A percentile compares a stretch with the other conserved stretches of the same genome.
Conservation (phyloP, 2,329 filamentous ascomycete genomes). For the Penicillium sp. region DNA sequence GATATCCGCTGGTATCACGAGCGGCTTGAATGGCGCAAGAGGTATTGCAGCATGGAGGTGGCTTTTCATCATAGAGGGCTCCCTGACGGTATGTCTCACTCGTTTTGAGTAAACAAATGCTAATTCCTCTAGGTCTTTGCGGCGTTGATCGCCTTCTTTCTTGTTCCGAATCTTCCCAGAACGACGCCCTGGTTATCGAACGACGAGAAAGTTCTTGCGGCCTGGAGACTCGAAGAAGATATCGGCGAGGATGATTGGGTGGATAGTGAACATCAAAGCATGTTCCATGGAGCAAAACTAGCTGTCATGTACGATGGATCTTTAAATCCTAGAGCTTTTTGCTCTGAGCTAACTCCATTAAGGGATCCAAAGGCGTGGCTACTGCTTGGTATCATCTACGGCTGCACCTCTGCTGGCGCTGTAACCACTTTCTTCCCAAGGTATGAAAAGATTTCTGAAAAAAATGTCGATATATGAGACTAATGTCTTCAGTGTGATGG, state of each 20-base stretch:
- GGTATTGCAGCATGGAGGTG: slow-evolving; percentile 44
- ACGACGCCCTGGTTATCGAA: slow-evolving; percentile 58
- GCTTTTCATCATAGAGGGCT: slow-evolving; percentile 50
- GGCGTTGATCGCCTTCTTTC: slow-evolving; percentile 54
- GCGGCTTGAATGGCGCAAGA: slow-evolving; percentile 32
- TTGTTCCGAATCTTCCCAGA: slow-evolving; percentile 65
- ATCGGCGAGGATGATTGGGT: slow-evolving; percentile 63
- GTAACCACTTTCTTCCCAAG: slow-evolving; percentile 20
- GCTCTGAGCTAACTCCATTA: neutral
- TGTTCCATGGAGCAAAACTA: neutral
- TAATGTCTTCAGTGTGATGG: slow-evolving; percentile 14
- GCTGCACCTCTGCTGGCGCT: slow-evolving; percentile 16
- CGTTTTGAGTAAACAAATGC: neutral
- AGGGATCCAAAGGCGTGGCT: slow-evolving; percentile 18
- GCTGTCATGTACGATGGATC: neutral
- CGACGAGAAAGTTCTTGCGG: slow-evolving; percentile 55
- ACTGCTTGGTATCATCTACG: slow-evolving; percentile 17
- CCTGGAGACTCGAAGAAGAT: slow-evolving; percentile 61
- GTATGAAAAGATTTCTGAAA: neutral
- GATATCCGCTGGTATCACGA: slow-evolving; percentile 28
- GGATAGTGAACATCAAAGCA: slow-evolving; percentile 51
- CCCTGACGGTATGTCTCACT: neutral
- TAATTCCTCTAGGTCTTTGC: slow-evolving; percentile 43
- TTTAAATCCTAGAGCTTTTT: neutral
- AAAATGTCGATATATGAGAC: neutral